Conservation (phyloP, 768 basidiomycete species). For the Panellus pusillus region DNA sequence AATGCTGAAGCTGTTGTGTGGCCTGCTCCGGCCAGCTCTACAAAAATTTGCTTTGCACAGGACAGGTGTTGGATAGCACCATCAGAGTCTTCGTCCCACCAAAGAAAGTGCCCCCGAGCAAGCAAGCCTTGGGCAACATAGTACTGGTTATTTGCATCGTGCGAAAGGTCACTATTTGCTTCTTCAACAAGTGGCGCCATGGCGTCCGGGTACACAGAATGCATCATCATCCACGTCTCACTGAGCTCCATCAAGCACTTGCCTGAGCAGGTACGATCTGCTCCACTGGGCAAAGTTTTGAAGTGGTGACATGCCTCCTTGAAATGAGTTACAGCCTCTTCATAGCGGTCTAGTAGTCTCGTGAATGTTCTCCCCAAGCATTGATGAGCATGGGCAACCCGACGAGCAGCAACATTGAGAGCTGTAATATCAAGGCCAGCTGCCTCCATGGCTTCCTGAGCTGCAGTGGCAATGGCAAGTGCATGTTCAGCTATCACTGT, state of each 20-base stretch:
- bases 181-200: not conserved
- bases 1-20: not conserved
- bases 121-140: conserved; percentile 1
- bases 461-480: too few relatives aligned
- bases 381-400: conserved; percentile 2
- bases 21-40: not conserved
- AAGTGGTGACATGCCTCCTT: not conserved
- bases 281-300: not conserved
- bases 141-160: not conserved
- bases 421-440: too few relatives aligned
- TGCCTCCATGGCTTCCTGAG: too few relatives aligned
- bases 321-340: not conserved
- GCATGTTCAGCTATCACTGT: too few relatives aligned
- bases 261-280: not conserved
- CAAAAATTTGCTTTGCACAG: conserved; percentile 9
- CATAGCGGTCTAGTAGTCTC: conserved; percentile 3
- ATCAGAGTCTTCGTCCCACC: not conserved
- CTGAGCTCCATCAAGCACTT: not conserved
- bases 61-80: conserved; percentile 2
- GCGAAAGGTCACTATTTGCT: conserved; percentile 1
- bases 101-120: conserved; percentile 1
- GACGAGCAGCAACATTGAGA: not conserved
- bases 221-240: not conserved
- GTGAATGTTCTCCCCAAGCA: not conserved
- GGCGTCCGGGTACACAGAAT: not conserved